phyloP scores from a whole-genome alignment of 2,329 filamentous ascomycete genomes.

The Aspergillus felis region DNA sequence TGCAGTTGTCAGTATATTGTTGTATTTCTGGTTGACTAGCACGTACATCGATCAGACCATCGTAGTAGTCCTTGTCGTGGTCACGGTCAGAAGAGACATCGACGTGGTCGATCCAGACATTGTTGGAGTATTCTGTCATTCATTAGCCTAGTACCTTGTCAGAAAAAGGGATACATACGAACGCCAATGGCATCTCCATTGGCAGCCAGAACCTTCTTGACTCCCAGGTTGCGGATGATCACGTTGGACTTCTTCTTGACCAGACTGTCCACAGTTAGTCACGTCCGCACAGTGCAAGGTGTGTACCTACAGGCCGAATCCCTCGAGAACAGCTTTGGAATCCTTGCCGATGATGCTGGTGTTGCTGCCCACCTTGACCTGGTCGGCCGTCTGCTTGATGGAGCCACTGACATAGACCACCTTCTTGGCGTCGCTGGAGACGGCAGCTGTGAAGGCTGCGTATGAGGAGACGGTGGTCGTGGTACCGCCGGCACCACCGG shows the following conservation, averaged over 20 bases:
- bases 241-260: conserved; percentile 56
- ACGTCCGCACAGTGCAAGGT: no score
- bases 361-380: conserved; percentile 48
- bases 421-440: conserved; percentile 43
- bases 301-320: conserved; percentile 33
- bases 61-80: conserved; percentile 66
- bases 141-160: background rate
- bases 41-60: conserved; percentile 58
- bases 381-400: conserved; percentile 41
- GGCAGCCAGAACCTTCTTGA: conserved; percentile 53
- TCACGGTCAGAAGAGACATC: conserved; percentile 59
- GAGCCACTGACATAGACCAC: conserved; percentile 47
- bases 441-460: conserved; percentile 48
- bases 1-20: conserved; percentile 5
- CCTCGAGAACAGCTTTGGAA: conserved; percentile 51
- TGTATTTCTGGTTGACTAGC: background rate
- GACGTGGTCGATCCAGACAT: conserved; percentile 66
- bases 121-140: conserved; percentile 31
- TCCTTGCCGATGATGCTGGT: conserved; percentile 52
- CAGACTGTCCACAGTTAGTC: conserved; percentile 39
- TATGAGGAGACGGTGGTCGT: conserved; percentile 54
- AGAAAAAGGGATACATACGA: conserved; percentile 32
- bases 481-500: conserved; percentile 52
- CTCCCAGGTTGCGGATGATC: conserved; percentile 60
- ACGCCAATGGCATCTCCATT: conserved; percentile 60